Base-by-base conservation (phyloP, 2,329 filamentous ascomycete species). In the Fusarium virguliforme region DNA sequence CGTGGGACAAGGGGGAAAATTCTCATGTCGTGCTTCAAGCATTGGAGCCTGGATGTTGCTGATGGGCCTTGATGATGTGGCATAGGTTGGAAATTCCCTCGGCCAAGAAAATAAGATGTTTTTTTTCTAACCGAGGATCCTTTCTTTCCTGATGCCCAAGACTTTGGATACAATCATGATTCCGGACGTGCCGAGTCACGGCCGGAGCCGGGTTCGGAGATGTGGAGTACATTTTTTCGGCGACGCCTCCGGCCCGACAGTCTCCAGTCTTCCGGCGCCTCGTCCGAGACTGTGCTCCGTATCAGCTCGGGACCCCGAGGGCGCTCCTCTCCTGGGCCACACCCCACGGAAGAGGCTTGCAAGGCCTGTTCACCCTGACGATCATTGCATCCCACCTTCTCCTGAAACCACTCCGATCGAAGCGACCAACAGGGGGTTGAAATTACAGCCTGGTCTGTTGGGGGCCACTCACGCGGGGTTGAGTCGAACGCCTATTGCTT, bases 331-430 rank as follows among this genome's bases (percentile, higher is more conserved):
- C 40, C 18, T 43, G 40, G 40, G 5, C 22, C 26, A n/a, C 40
- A 26, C 40, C 22, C 40, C 40, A 30, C 26, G 46, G 48, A 53
- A n/a, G n/a, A n/a, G n/a, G n/a, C n/a, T n/a, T n/a, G n/a, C n/a
- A 35, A 22, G 48, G 48, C 48, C 13, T 30, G 34, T 51, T 67
- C 41, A 43, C 26, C 67, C 68, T 70, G 43, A 32, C 54, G 55
- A 68, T 70, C 59, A 53, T 40, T 35, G 55, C 58, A 53, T 68
- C 12, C 67, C 59, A 71, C 67, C 63, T 63, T 38, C 22, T 63
- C 68, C 68, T 70, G 67, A 70, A 70, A 70, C 68, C 50, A 54
- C 38, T 30, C 46, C 8, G 35, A 56, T 41, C 53, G 53, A 41
- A 32, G 51, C 58, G 30, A 35, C 46, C 40, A 58, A 22, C 40